These are phyloP conservation scores for Aspergillus fumigatiaffinis DNA, from an alignment of 2,329 filamentous ascomycete genomes.

Conservation along the genomic window DNA sequence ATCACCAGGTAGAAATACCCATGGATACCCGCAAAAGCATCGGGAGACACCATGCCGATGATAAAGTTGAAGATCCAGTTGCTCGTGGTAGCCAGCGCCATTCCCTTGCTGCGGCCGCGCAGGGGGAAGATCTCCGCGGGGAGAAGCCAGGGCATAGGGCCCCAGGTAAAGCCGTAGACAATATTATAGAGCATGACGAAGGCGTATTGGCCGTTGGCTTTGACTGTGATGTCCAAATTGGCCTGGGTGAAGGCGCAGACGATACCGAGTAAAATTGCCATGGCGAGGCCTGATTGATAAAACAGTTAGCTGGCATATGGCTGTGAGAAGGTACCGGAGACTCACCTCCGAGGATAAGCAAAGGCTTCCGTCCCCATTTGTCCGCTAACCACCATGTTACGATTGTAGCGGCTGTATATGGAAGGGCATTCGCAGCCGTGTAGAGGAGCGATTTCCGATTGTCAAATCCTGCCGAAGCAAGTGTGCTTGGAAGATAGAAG, in stretches of 20 bases:
- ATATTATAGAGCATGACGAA: constrained; percentile 41
- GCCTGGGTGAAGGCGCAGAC: constrained; percentile 39
- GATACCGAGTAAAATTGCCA: constrained; percentile 33
- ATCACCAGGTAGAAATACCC: constrained; percentile 44
- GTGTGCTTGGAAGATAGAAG: constrained; percentile 39
- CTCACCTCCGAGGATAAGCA: constrained; percentile 22
- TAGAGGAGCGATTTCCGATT: constrained; percentile 37
- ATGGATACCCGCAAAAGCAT: constrained; percentile 41
- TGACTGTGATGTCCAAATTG: constrained; percentile 19
- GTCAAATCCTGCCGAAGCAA: constrained; percentile 35
- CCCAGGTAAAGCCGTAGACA: constrained; percentile 37
- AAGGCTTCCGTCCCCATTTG: constrained; percentile 38
- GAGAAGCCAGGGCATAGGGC: constrained; percentile 40
- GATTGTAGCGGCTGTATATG: constrained; percentile 39
- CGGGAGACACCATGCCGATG: constrained; percentile 39
- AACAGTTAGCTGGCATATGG: background rate
- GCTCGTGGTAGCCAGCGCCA: constrained; percentile 37
- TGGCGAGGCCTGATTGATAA: constrained; percentile 20
- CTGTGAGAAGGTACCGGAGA: background rate
- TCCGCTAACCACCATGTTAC: constrained; percentile 40
- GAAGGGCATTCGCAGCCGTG: constrained; percentile 39
- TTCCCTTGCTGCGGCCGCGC: constrained; percentile 38
- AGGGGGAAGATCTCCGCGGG: constrained; percentile 27
- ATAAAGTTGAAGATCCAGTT: constrained; percentile 55
- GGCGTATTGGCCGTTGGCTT: constrained; percentile 37